Conservation (phyloP, 2,329 filamentous ascomycete species). For the Nannizziopsis arthrosporioides region DNA sequence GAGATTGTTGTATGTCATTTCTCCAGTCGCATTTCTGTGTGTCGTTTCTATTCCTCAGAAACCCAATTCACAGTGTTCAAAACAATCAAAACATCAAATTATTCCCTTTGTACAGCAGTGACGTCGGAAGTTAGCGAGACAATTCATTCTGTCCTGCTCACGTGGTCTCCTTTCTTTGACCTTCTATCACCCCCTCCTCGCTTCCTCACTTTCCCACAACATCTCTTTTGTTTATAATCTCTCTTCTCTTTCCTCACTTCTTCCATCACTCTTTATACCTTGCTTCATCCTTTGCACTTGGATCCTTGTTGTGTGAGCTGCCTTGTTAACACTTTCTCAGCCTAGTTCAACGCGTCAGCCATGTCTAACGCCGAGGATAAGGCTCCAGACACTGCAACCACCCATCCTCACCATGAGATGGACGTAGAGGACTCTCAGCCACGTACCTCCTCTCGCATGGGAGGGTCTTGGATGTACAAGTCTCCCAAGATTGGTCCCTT, state of each 20-base stretch:
- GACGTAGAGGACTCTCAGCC: background rate
- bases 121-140: no score
- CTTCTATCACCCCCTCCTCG: constrained; percentile 1
- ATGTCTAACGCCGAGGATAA: constrained; percentile 12
- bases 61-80: no score
- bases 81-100: no score
- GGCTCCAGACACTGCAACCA: background rate
- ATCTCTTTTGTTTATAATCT: background rate
- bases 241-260: constrained; percentile 1
- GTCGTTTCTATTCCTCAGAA: no score
- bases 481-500: constrained; percentile 43
- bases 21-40: no score
- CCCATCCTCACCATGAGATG: background rate
- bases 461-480: constrained; percentile 54
- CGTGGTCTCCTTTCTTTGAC: background rate
- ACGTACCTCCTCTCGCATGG: background rate
- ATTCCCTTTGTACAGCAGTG: no score
- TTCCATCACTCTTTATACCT: constrained; percentile 8
- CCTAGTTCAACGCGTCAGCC: background rate
- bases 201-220: constrained; percentile 3
- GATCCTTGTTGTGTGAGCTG: background rate
- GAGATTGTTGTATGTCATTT: no score
- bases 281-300: constrained; percentile 1
- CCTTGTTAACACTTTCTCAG: background rate
- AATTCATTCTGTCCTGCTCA: background rate